These are phyloP conservation scores for Parasarocladium wereldwijsianum DNA, from an alignment of 2,329 filamentous ascomycete genomes.

Conservation along the genomic window DNA sequence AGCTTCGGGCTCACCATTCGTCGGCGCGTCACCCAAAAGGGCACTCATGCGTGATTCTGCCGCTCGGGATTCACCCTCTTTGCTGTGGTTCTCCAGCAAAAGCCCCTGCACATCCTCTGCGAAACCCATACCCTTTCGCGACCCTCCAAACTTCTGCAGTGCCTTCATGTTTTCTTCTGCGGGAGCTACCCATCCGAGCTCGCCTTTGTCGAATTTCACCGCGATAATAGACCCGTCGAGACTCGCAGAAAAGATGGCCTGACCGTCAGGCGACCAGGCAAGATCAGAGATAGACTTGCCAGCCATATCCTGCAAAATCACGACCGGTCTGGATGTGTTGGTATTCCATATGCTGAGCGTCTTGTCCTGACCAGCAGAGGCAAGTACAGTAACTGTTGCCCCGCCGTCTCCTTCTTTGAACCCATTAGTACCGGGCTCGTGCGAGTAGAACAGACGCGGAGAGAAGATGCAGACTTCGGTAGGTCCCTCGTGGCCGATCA, in stretches of 20 bases:
- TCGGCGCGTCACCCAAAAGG: constrained; percentile 75
- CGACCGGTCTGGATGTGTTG: constrained; percentile 77
- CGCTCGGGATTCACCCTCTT: constrained; percentile 75
- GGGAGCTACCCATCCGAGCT: constrained; percentile 78
- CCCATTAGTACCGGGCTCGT: constrained; percentile 43
- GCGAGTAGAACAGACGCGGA: constrained; percentile 69
- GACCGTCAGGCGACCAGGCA: constrained; percentile 85
- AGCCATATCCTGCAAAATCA: constrained; percentile 78
- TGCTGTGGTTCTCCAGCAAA: constrained; percentile 78
- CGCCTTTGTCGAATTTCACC: constrained; percentile 68
- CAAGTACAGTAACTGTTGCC: constrained; percentile 74
- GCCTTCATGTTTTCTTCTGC: constrained; percentile 85
- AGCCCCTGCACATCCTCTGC: constrained; percentile 85
- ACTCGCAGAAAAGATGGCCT: constrained; percentile 71
- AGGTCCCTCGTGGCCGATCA: constrained; percentile 93
- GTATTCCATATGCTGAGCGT: constrained; percentile 97
- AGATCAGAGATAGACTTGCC: constrained; percentile 89
- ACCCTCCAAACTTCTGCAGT: constrained; percentile 81
- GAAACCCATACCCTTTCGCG: constrained; percentile 76
- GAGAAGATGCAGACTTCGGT: constrained; percentile 97
- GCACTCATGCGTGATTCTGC: constrained; percentile 95
- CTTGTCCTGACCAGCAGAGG: constrained; percentile 93
- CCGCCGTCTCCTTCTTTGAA: constrained; percentile 26
- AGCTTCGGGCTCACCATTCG: constrained; percentile 33
- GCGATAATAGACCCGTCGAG: constrained; percentile 80